phyloP scores from a whole-genome alignment of 192 early-diverging fungal species.

The Dissophora ornata region DNA sequence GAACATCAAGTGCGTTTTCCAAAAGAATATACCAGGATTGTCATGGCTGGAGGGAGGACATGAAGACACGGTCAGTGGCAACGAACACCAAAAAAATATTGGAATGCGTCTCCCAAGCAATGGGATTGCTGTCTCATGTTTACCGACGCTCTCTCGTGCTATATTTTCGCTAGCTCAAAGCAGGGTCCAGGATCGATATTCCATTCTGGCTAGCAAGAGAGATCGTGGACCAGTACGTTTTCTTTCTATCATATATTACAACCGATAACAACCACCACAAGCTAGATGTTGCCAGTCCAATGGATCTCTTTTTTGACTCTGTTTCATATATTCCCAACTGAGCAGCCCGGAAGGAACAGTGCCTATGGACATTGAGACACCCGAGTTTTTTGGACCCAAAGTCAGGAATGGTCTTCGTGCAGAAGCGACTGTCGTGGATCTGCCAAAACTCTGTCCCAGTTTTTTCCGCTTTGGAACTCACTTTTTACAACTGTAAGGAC shows the following conservation, averaged over 20 bases:
- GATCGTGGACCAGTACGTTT: conserved; percentile 30
- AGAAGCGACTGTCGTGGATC: conserved; percentile 30
- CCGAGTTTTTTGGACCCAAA: conserved; percentile 43
- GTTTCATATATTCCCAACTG: not conserved
- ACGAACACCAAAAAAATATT: not conserved
- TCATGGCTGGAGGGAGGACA: conserved; percentile 45
- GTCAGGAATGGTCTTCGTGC: conserved; percentile 45
- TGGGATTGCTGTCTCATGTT: too few relatives aligned
- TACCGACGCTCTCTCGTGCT: too few relatives aligned
- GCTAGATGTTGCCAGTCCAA: too few relatives aligned
- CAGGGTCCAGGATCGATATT: conserved; percentile 43
- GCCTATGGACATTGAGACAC: conserved; percentile 30
- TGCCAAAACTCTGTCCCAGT: conserved; percentile 37
- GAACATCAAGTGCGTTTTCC: conserved; percentile 42
- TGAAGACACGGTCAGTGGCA: conserved; percentile 25
- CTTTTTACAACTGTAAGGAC: conserved; percentile 27
- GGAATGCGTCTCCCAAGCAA: not conserved
- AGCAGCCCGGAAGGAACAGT: conserved; percentile 19
- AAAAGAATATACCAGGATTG: conserved; percentile 30
- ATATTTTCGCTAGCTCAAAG: conserved; percentile 23
- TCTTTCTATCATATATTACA: not conserved
- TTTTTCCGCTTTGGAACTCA: conserved; percentile 42
- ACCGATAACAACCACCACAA: too few relatives aligned
- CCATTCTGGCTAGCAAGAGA: conserved; percentile 49
- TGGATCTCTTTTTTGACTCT: not conserved